A percentile compares a stretch with the other conserved stretches of the same genome.
phyloP scores from a whole-genome alignment of 441 rosid species.

The Raphanus hybrid region DNA sequence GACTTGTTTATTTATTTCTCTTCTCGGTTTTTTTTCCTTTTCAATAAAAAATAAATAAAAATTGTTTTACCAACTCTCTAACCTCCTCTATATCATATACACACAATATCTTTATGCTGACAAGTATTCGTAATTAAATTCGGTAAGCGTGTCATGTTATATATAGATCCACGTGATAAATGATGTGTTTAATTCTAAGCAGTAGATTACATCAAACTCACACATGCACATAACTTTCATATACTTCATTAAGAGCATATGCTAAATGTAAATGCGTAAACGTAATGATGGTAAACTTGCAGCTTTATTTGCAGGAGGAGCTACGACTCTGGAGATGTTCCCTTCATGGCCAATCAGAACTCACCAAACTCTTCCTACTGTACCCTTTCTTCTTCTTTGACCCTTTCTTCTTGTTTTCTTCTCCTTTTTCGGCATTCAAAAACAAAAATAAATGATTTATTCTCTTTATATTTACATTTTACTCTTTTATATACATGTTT shows the following conservation, averaged over 20 bases:
- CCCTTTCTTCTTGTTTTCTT: constrained; percentile 51
- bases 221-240: constrained; percentile 12
- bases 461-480: constrained; percentile 6
- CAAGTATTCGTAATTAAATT: constrained; percentile 14
- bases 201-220: constrained; percentile 1
- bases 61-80: constrained; percentile 54
- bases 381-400: constrained; percentile 62
- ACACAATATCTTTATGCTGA: constrained; percentile 8
- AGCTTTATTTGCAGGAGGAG: constrained; percentile 86
- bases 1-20: constrained; percentile 43
- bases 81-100: constrained; percentile 43
- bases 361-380: constrained; percentile 88
- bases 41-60: constrained; percentile 5
- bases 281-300: constrained; percentile 52
- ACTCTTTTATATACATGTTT: constrained; percentile 13
- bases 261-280: constrained; percentile 40
- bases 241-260: background rate
- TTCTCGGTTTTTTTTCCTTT: background rate
- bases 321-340: constrained; percentile 99
- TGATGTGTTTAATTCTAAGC: constrained; percentile 16
- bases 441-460: background rate
- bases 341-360: constrained; percentile 99
- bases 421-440: constrained; percentile 29
- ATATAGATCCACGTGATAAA: constrained; percentile 40
- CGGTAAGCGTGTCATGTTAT: constrained; percentile 27